Base-by-base conservation (phyloP, 2,329 filamentous ascomycete species). In the Lomentospora prolificans region DNA sequence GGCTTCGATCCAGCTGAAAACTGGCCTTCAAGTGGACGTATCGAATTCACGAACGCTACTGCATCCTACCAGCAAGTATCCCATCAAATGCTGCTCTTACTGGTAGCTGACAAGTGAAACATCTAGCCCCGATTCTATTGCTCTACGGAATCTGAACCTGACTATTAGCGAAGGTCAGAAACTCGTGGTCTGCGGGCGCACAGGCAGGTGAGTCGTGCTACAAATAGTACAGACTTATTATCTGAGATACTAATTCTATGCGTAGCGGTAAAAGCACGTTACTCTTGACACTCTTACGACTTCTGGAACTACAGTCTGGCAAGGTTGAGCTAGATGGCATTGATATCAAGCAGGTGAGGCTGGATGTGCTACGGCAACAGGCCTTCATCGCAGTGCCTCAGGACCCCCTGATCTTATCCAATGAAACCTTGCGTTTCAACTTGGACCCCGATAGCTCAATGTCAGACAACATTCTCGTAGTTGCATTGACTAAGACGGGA, bases 111-210 rank as follows among this genome's bases (percentile, higher is more conserved):
- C 33, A 19, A 31, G 9, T 7, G 14, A 9, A 10, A 41, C 33
- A 7, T 30, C 36, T 55, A 52, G 48, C 10, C 46, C n/a, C 3
- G 56, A 60, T 0, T 50, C 55, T 3, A 53, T 60, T 1, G 60
- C 64, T 0, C 27, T 67, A 0, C 51, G 51, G 0, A 51, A 61
- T 2, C 50, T 66, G 2, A 61, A 60, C 4, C 55, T 68, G 1
- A 41, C 33, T 0, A 57, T 67, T 4, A 44, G 61, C 3, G 62
- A 71, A 0, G 75, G 76, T 0, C 68, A 75, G 57, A 78, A 75
- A 41, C 66, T 81, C 3, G 76, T 71, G 4, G 67, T 80, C 4
- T 77, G 75, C 53, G 78, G 78, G 2, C 73, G 77, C 0, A 78
- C 74, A 4, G 77, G 77, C 24, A 46, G 41, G 41, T 46, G 9